Base-by-base conservation (phyloP, 768 basidiomycete species). In the Tricholoma furcatifolium region DNA sequence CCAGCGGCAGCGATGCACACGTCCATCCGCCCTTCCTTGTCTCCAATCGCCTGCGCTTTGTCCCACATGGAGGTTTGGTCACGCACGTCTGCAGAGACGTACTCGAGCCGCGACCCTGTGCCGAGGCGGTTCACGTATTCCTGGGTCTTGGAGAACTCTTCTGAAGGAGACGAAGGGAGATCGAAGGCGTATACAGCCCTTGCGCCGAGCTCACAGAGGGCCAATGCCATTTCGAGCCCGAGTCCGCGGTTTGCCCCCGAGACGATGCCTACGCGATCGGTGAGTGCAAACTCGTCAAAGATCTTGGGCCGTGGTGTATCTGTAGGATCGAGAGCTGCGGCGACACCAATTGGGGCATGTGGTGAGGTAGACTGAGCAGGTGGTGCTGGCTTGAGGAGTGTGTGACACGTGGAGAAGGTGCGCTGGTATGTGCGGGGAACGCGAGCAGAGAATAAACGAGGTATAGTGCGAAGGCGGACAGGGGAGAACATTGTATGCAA, bases 161-260 rank as follows among this genome's bases (percentile, higher is more conserved):
- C 75, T 1, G 81, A 81, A 0, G 88, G 81, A 34, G 66, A 64
- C 35, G 63, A 54, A 1, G 85, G 79, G 9, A 88, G 71, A 65
- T 89, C 88, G 11, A 87, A 69, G 63, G 85, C 87, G 66, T 89
- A 88, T 15, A 88, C 75, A 0, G 75, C 83, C 7, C 80, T 75
- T 6, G 85, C 86, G 31, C 89, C 89, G 12, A 81, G 84, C 70
- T 91, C 90, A 39, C 79, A 79, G 38, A 91, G 70, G 4, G 84
- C 81, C 49, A 91, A 70, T 32, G 87, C 87, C 84, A 88, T 86
- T 70, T 93, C 91, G n/a, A 93, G 80, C 2, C 91, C 91, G 14
- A 92, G 78, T 0, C 90, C 85, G 30, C 85, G 70, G 55, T 84
- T 81, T 0, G 77, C 85, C 5, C 85, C 85, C 0, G 85, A 81